phyloP scores from a whole-genome alignment of 495 filamentous ascomycete genomes.

The Aspergillus nidulans region DNA sequence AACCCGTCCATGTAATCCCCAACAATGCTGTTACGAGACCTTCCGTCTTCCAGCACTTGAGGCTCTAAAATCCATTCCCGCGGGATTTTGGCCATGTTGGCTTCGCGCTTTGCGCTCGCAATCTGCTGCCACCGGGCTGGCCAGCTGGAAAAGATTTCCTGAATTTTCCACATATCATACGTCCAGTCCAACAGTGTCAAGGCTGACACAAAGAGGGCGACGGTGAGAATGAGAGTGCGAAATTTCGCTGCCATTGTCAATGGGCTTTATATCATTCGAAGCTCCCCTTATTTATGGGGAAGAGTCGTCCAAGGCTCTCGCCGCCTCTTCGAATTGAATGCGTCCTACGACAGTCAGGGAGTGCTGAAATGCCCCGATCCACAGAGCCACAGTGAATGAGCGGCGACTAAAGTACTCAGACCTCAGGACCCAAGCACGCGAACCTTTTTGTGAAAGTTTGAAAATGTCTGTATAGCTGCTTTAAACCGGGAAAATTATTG shows the following conservation, averaged over 20 bases:
- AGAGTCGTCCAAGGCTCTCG: neutral
- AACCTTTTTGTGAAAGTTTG: slow-evolving; percentile 4
- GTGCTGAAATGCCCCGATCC: neutral
- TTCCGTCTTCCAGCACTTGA: neutral
- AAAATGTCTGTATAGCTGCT: slow-evolving; percentile 3
- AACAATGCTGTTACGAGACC: slow-evolving; percentile 7
- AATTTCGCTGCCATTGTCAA: slow-evolving; percentile 1
- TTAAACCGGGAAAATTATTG: neutral
- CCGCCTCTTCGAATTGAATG: slow-evolving; percentile 1
- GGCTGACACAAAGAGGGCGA: neutral
- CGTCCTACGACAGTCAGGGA: neutral
- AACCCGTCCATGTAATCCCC: slow-evolving; percentile 3
- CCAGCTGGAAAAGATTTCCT: neutral
- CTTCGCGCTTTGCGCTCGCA: neutral
- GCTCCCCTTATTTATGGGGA: neutral
- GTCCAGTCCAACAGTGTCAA: slow-evolving; percentile 2
- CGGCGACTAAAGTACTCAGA: slow-evolving; percentile 2
- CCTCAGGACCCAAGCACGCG: neutral
- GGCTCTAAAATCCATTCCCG: slow-evolving; percentile 7
- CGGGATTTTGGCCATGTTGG: slow-evolving; percentile 5
- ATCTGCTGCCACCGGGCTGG: slow-evolving; percentile 1
- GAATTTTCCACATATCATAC: slow-evolving; percentile 7
- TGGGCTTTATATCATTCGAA: slow-evolving; percentile 1
- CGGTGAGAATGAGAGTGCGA: neutral
- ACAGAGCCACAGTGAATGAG: slow-evolving; percentile 1